Conservation (phyloP, 371 early-diverging fungal genomes). For the Mucor ambiguus region DNA sequence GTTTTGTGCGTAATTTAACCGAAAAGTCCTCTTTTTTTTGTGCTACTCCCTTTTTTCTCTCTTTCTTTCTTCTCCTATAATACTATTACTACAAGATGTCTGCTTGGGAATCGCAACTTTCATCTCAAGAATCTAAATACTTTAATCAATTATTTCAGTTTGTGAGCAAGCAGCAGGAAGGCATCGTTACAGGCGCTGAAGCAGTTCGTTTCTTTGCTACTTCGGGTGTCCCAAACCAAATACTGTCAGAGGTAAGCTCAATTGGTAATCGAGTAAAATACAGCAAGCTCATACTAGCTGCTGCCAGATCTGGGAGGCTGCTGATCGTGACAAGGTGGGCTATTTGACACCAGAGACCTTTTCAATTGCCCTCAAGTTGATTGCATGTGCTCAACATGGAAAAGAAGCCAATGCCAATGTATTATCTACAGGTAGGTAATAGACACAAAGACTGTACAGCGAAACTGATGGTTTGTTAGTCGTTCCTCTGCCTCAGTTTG, state of each 20-base stretch:
- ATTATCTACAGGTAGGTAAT: conserved; percentile 32
- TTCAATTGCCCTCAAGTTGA: conserved; percentile 36
- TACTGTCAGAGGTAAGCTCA: conserved; percentile 70
- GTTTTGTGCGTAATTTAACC: neutral
- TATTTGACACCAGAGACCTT: conserved; percentile 36
- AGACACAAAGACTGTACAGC: too few species aligned
- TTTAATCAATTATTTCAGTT: conserved; percentile 70
- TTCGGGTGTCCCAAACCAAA: conserved; percentile 72
- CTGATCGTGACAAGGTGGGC: conserved; percentile 35
- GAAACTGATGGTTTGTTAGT: conserved; percentile 12
- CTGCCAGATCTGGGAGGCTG: conserved; percentile 60
- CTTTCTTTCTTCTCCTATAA: conserved; percentile 11
- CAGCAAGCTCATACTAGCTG: neutral
- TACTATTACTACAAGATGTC: conserved; percentile 5
- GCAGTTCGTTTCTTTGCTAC: conserved; percentile 86
- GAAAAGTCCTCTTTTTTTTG: neutral
- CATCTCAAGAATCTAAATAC: conserved; percentile 66
- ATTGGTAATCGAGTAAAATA: too few species aligned
- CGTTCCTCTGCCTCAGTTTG: conserved; percentile 62
- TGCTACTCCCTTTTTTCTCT: neutral
- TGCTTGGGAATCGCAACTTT: conserved; percentile 52
- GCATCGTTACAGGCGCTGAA: conserved; percentile 71
- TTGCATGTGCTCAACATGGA: conserved; percentile 69
- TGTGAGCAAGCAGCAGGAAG: conserved; percentile 64
- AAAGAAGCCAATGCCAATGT: conserved; percentile 40